Percentiles rank a stretch among this genome's conserved stretches.
phyloP scores from a whole-genome alignment of 257 asterid species.

The Rauvolfia tetraphylla region DNA sequence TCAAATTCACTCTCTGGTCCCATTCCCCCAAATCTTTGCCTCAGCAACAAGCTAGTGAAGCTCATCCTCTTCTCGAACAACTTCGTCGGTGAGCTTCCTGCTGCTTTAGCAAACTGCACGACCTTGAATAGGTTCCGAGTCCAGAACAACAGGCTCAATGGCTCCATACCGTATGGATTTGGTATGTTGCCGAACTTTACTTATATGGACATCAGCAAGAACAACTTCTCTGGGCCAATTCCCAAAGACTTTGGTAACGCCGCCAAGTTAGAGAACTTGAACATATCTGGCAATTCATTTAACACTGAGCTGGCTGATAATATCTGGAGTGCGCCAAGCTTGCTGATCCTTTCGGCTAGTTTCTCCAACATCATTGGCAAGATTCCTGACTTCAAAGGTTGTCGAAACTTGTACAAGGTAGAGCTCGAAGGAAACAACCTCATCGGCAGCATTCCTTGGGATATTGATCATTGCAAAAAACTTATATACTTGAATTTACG shows the following conservation, averaged over 20 bases:
- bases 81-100: conserved; percentile 60
- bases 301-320: conserved; percentile 49
- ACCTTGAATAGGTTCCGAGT: conserved; percentile 54
- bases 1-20: conserved; percentile 67
- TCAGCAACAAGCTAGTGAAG: conserved; percentile 39
- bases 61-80: conserved; percentile 72
- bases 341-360: conserved; percentile 62
- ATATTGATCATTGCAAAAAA: conserved; percentile 75
- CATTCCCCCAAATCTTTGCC: conserved; percentile 73
- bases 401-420: conserved; percentile 52
- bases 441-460: conserved; percentile 77
- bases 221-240: conserved; percentile 55
- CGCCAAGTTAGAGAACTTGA: conserved; percentile 42
- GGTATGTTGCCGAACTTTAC: conserved; percentile 65
- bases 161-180: conserved; percentile 76
- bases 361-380: conserved; percentile 40
- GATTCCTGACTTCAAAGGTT: conserved; percentile 75
- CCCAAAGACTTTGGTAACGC: conserved; percentile 75
- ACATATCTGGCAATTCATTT: conserved; percentile 59
- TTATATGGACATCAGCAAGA: conserved; percentile 63
- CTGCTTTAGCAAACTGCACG: conserved; percentile 59
- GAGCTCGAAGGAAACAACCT: conserved; percentile 71
- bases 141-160: conserved; percentile 69
- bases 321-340: conserved; percentile 66
- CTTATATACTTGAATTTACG: conserved; percentile 54